Evolutionary conservation across 2,329 filamentous ascomycete species (phyloP).

Genomic region (Colletotrichum agaves): DNA sequence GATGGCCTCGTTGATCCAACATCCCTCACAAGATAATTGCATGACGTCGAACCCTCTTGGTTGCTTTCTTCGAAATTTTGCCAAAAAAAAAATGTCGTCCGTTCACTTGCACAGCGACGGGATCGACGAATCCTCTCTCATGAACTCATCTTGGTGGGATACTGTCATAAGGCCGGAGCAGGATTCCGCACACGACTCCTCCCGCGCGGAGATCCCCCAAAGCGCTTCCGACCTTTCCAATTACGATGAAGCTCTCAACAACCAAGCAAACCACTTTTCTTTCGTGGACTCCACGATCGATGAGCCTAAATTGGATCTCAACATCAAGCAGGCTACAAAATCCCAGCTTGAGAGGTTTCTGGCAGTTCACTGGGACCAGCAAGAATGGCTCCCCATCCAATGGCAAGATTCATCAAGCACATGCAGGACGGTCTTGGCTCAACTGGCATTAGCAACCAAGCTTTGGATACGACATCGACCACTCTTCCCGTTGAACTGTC

Average conservation of each 20-base stretch:
- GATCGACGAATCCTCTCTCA: too few species aligned
- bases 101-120: too few species aligned
- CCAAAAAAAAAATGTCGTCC: too few species aligned
- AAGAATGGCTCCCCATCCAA: slow-evolving; percentile 1
- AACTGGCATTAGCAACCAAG: background rate
- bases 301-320: background rate
- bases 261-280: background rate
- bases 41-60: too few species aligned
- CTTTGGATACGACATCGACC: slow-evolving; percentile 1
- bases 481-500: background rate
- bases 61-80: too few species aligned
- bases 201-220: background rate
- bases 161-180: background rate
- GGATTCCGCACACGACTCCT: too few species aligned
- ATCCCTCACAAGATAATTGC: too few species aligned
- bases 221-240: background rate
- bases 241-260: background rate
- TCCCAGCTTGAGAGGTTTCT: slow-evolving; percentile 1
- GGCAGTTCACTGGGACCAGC: background rate
- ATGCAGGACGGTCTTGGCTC: background rate
- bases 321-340: slow-evolving; percentile 2
- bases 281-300: background rate
- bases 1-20: too few species aligned
- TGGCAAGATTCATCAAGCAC: slow-evolving; percentile 7
- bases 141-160: background rate